phyloP scores from a whole-genome alignment of 208 protist genomes.

The Balamuthia mandrillaris region DNA sequence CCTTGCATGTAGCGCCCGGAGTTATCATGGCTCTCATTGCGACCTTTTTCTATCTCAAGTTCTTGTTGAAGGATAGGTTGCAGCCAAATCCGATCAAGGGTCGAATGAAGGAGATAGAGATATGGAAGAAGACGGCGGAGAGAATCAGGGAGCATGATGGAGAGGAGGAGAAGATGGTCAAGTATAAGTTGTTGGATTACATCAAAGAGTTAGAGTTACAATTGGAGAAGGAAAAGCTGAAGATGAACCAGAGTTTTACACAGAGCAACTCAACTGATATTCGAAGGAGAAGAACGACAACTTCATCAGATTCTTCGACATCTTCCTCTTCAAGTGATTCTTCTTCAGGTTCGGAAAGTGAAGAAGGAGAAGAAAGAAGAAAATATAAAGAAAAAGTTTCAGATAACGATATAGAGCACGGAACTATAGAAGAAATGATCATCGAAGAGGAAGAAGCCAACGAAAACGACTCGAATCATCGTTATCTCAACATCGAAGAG shows the following conservation, averaged over 20 bases:
- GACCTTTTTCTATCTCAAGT: slow-evolving; percentile 10
- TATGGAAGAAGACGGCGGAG: slow-evolving; percentile 21
- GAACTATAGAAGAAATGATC: too few relatives aligned
- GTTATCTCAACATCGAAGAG: slow-evolving; percentile 46
- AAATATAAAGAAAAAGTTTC: too few relatives aligned
- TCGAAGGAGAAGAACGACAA: not conserved
- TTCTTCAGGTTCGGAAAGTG: not conserved
- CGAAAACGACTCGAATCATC: not conserved
- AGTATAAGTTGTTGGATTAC: slow-evolving; percentile 29
- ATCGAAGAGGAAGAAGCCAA: too few relatives aligned
- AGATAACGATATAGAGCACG: too few relatives aligned
- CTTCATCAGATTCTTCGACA: too few relatives aligned
- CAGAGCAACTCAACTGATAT: too few relatives aligned
- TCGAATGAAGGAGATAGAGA: slow-evolving; percentile 10
- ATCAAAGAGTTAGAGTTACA: too few relatives aligned
- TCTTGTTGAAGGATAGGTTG: not conserved
- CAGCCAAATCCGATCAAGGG: not conserved
- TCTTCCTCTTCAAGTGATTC: too few relatives aligned
- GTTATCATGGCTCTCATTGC: not conserved
- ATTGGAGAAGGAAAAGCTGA: too few relatives aligned
- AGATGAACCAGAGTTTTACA: too few relatives aligned
- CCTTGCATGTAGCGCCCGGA: slow-evolving; percentile 11
- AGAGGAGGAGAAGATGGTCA: slow-evolving; percentile 29
- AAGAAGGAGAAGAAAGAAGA: not conserved
- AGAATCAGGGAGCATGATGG: slow-evolving; percentile 22